phyloP scores from a whole-genome alignment of 257 asterid species.

The Coffea eugenioides region DNA sequence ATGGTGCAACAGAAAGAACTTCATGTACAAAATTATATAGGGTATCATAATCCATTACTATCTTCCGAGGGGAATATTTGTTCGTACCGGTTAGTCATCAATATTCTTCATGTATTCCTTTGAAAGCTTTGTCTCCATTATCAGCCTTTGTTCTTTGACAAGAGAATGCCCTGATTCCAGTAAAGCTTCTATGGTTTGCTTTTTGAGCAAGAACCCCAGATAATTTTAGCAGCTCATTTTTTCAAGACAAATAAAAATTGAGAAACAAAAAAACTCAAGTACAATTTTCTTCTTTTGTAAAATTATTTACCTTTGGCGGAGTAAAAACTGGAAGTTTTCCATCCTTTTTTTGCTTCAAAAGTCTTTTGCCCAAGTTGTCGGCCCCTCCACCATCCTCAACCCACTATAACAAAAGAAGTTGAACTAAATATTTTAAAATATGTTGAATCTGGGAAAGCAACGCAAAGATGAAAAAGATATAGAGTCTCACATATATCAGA shows the following conservation, averaged over 20 bases:
- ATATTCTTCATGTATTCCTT: constrained; percentile 96
- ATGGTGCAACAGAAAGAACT: constrained; percentile 1
- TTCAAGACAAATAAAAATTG: not conserved
- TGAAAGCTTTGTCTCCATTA: constrained; percentile 74
- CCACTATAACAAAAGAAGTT: constrained; percentile 47
- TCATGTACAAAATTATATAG: not conserved
- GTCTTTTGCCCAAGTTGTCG: constrained; percentile 64
- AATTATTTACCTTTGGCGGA: constrained; percentile 65
- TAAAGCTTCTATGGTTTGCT: constrained; percentile 83
- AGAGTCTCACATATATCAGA: not conserved
- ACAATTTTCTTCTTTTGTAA: not conserved
- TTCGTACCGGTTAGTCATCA: constrained; percentile 42
- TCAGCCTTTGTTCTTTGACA: constrained; percentile 67
- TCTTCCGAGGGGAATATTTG: not conserved
- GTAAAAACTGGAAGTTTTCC: constrained; percentile 76
- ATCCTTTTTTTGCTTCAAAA: constrained; percentile 61
- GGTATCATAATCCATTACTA: not conserved
- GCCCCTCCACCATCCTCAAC: constrained; percentile 78
- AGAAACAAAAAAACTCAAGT: not conserved
- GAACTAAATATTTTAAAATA: not conserved
- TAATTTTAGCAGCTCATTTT: constrained; percentile 3
- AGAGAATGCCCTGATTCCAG: constrained; percentile 81
- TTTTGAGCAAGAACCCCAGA: constrained; percentile 24
- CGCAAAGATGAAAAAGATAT: constrained; percentile 1
- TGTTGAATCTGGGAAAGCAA: constrained; percentile 4